Conservation (phyloP, 192 early-diverging fungal species). For the Coemansia sp. region DNA sequence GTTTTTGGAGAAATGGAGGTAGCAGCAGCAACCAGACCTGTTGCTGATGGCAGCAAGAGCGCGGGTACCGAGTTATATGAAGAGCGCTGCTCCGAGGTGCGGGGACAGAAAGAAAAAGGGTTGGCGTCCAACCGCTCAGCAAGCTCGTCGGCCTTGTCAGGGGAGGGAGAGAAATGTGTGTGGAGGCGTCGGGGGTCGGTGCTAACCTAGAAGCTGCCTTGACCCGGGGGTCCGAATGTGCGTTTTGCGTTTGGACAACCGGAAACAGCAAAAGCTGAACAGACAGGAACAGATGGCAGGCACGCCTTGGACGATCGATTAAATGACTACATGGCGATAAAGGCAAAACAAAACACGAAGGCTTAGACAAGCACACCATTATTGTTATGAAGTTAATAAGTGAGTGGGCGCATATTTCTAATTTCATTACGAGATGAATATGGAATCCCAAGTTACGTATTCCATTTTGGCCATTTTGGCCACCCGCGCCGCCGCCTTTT, state of each 20-base stretch:
- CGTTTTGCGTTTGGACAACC: slow-evolving; percentile 3
- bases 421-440: slow-evolving; percentile 56
- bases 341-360: slow-evolving; percentile 23
- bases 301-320: slow-evolving; percentile 30
- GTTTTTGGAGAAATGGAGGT: not conserved
- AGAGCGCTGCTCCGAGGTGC: not conserved
- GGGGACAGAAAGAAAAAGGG: slow-evolving; percentile 1
- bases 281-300: slow-evolving; percentile 4
- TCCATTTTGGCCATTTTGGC: slow-evolving; percentile 15
- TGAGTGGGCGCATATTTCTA: slow-evolving; percentile 20
- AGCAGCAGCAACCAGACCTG: not conserved
- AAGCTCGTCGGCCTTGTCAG: not conserved
- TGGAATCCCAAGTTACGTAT: slow-evolving; percentile 43
- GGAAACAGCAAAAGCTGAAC: slow-evolving; percentile 7
- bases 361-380: slow-evolving; percentile 41
- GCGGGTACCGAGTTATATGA: not conserved
- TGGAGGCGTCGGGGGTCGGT: not conserved
- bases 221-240: slow-evolving; percentile 2
- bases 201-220: slow-evolving; percentile 1
- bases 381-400: slow-evolving; percentile 21
- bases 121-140: not conserved
- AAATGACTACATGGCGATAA: slow-evolving; percentile 28
- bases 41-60: not conserved
- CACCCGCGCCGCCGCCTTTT: slow-evolving; percentile 13
- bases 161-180: not conserved